Evolutionary conservation across 352 stramenopile genomes (phyloP).

Genomic region (Phytophthora pisi): DNA sequence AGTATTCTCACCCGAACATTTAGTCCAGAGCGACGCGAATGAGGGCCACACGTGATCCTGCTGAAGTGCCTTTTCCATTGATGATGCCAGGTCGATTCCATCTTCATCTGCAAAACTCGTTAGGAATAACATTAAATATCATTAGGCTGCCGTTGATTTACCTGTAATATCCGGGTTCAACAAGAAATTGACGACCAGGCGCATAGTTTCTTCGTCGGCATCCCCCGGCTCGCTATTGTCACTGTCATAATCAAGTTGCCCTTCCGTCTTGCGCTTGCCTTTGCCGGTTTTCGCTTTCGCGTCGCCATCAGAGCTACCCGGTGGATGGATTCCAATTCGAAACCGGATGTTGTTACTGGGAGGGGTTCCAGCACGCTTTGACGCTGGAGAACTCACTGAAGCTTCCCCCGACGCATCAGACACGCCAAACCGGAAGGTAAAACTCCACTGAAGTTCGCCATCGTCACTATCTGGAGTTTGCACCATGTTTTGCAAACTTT

Average conservation of each 20-base stretch:
- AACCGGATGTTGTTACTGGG: conserved; percentile 43
- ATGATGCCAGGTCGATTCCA: conserved; percentile 53
- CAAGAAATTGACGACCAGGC: conserved; percentile 36
- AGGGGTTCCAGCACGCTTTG: conserved; percentile 7
- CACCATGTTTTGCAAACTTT: conserved; percentile 11
- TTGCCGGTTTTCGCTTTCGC: neutral
- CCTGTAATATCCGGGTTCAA: conserved; percentile 42
- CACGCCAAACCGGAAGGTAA: conserved; percentile 35
- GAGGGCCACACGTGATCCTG: conserved; percentile 45
- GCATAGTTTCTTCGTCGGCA: conserved; percentile 26
- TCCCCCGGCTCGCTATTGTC: conserved; percentile 23
- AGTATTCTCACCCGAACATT: conserved; percentile 44
- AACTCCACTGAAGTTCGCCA: conserved; percentile 44
- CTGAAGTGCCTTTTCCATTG: conserved; percentile 44
- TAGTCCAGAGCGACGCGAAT: conserved; percentile 40
- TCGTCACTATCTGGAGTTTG: conserved; percentile 32
- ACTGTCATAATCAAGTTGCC: conserved; percentile 9
- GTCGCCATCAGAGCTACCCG: conserved; percentile 14
- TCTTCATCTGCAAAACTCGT: conserved; percentile 44
- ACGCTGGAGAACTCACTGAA: conserved; percentile 2
- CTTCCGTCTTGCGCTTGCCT: conserved; percentile 8
- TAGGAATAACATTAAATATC: neutral
- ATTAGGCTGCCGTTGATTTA: conserved; percentile 9
- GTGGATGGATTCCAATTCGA: conserved; percentile 40
- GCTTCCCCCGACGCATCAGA: neutral